These are phyloP conservation scores for Zizania palustris DNA, from an alignment of 202 grass and related monocot species.

Conservation along the genomic window DNA sequence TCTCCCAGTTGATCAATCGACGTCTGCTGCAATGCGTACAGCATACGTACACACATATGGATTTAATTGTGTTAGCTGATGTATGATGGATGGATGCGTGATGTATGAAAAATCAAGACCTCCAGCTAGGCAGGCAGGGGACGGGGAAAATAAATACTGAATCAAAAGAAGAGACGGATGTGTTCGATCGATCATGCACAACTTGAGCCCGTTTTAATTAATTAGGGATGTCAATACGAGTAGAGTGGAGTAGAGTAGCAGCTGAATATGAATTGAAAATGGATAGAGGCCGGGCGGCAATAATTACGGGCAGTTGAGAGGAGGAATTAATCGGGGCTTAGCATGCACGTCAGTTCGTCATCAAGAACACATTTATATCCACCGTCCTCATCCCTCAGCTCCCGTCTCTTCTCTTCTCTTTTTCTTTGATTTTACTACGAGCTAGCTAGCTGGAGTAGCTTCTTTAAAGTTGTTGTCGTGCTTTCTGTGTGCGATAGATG, in stretches of 20 bases:
- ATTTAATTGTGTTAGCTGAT: conserved; percentile 15
- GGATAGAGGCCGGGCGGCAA: neutral
- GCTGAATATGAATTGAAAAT: neutral
- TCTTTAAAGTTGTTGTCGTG: neutral
- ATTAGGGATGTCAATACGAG: neutral
- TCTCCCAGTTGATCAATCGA: neutral
- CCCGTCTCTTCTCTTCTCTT: neutral
- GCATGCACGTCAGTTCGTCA: conserved; percentile 34
- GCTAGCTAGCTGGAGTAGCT: neutral
- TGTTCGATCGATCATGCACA: neutral
- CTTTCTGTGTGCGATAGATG: neutral
- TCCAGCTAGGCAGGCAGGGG: conserved; percentile 19
- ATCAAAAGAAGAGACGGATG: conserved; percentile 19
- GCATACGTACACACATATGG: neutral
- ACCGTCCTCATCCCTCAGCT: neutral
- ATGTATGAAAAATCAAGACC: conserved; percentile 7
- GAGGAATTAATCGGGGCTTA: conserved; percentile 12
- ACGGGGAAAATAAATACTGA: neutral
- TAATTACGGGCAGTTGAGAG: conserved; percentile 36
- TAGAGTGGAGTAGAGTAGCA: neutral
- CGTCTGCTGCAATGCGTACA: neutral
- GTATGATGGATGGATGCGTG: neutral
- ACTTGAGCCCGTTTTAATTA: conserved; percentile 37
- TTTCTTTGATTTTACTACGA: neutral
- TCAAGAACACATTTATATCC: conserved; percentile 39